phyloP scores from a whole-genome alignment of 2,329 filamentous ascomycete species.

The Aspergillus sp. region DNA sequence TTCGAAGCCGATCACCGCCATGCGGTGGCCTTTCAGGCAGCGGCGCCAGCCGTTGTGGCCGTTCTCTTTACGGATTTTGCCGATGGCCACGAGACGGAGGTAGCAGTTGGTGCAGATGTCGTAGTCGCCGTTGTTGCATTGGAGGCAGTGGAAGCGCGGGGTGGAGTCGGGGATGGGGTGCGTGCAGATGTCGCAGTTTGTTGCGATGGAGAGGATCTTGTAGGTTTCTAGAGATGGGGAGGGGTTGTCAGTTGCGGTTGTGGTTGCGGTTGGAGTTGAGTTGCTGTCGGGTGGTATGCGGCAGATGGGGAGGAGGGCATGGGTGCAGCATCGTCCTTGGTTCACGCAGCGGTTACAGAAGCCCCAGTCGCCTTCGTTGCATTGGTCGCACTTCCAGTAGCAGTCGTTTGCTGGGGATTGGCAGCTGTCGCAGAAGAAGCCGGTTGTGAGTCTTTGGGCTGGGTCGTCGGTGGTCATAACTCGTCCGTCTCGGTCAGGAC shows the following conservation, averaged over 20 bases:
- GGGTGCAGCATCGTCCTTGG: constrained; percentile 76
- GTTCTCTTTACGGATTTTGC: constrained; percentile 72
- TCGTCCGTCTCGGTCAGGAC: constrained; percentile 44
- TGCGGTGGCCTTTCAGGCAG: constrained; percentile 78
- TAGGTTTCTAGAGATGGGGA: constrained; percentile 52
- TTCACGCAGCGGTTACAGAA: constrained; percentile 89
- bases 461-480: constrained; percentile 68
- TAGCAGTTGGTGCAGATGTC: constrained; percentile 85
- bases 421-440: constrained; percentile 82
- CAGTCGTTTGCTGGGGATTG: constrained; percentile 73
- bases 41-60: constrained; percentile 80
- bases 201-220: constrained; percentile 70
- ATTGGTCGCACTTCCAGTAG: constrained; percentile 85
- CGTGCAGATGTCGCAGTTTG: constrained; percentile 76
- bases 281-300: constrained; percentile 51
- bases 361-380: constrained; percentile 93
- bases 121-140: constrained; percentile 79
- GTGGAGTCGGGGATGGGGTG: constrained; percentile 69
- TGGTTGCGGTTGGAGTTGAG: constrained; percentile 31
- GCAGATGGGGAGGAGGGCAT: constrained; percentile 75
- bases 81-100: constrained; percentile 61
- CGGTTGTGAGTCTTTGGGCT: constrained; percentile 67
- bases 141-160: constrained; percentile 76
- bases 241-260: constrained; percentile 16
- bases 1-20: constrained; percentile 77